Base-by-base conservation (phyloP, 441 rosid species). In the Mallotus japonicus region DNA sequence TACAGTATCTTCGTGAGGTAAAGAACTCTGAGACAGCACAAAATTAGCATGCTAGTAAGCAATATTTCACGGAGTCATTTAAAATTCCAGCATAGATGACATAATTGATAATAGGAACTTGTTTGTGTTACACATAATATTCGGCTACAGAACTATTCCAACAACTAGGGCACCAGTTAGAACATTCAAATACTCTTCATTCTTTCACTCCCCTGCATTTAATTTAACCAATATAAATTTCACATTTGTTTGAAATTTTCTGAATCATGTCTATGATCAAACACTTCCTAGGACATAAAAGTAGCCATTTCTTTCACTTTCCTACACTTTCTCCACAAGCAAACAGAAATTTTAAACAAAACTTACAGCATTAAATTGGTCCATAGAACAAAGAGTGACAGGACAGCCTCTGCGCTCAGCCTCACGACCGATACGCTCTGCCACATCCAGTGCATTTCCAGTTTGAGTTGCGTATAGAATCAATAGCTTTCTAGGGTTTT, bases 371-470 rank as follows among this genome's bases (percentile, higher is more conserved):
- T 90, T 87, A 56, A 83, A 95, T 28, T 91, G 85, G 50, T 92
- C 91, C 24, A 82, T 70, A 68, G 98, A 88, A 66, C 77, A 76
- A 64, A 91, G 73, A 54, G 72, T 62, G 7, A 80, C 83, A 37
- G 84, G 76, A 83, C 96, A 87, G 70, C 89, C 93, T 49, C 96
- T 74, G 62, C 84, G 86, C 79, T 90, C 93, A 16, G 94, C 94
- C 79, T 92, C 95, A 5, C 96, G 92, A 73, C 82, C 84, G 51
- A 91, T 80, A 66, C 87, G 88, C 83, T 95, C 96, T 14, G 96
- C 97, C 22, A 86, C 93, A 69, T 92, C 98, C 83, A 92, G 60
- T 4, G 96, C 91, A 75, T 92, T 91, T 59, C 98, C 96, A 17
- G 97, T 95, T 75, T 95, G 88, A 78, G 93, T 80, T 20, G 96